Conservation (phyloP, 345 rosid species). For the Syzygium grande region DNA sequence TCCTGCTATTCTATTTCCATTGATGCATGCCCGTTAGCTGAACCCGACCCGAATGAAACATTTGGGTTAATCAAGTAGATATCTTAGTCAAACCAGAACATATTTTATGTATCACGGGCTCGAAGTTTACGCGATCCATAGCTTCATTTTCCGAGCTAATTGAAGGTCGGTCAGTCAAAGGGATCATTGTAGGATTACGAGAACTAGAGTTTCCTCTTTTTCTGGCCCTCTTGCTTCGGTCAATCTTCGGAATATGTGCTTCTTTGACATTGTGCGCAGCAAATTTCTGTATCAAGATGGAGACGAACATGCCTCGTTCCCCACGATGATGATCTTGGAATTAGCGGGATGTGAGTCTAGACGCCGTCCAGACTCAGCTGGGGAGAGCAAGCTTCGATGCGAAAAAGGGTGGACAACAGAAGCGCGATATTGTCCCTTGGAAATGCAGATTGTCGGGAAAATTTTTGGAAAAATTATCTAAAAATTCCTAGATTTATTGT, state of each 20-base stretch:
- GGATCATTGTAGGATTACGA: not conserved
- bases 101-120: not conserved
- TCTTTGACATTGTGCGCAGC: not conserved
- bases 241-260: not conserved
- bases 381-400: not conserved
- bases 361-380: not conserved
- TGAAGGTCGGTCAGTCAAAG: not conserved
- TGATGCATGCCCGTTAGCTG: not conserved
- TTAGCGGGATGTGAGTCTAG: not conserved
- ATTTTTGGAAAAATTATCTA: too few species aligned
- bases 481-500: too few species aligned
- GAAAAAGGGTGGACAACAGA: not conserved
- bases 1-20: not conserved
- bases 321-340: not conserved
- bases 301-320: not conserved
- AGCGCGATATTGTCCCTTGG: not conserved
- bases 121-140: not conserved
- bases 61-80: not conserved
- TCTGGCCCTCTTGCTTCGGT: not conserved
- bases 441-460: not conserved
- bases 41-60: not conserved
- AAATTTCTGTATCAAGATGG: not conserved
- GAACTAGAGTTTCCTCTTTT: not conserved
- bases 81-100: not conserved
- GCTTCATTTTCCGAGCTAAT: not conserved